Base-by-base conservation (phyloP, 1,284 basidiomycete genomes). In the Polyporus tsugae region DNA sequence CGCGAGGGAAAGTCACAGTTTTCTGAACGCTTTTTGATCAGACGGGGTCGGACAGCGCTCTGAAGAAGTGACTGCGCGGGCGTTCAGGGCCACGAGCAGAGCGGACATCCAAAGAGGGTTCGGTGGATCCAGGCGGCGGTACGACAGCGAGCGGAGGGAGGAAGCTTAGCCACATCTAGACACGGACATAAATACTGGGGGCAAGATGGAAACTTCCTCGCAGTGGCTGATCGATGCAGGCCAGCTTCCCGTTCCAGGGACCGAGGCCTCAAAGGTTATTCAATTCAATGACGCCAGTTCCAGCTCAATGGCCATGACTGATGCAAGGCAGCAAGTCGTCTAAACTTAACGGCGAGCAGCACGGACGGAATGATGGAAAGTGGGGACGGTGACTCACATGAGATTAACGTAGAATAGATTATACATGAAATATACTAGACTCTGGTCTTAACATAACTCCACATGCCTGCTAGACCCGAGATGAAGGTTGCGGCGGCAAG, bases 361-460 rank as follows among this genome's bases (percentile, higher is more conserved):
- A 66, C 58, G 38, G 22, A 60, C 22, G 68, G 67, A 58, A 61
- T 71, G 52, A 39, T 75, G 67, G 73, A 69, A 72, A 73, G 69
- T 69, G 70, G 72, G 62, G 68, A 69, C 66, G 64, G 65, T 65
- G 73, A 76, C 76, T 77, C 75, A 77, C 75, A 65, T 52, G 65
- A 70, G 64, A 71, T 71, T 74, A 72, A 68, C 68, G 75, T 76
- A 74, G 72, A 67, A 69, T 75, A 74, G 75, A 79, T 78, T 78
- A 80, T 74, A 78, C 74, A 72, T 69, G 71, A 71, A 69, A 73
- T 71, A 75, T 65, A 69, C 84, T 82, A 87, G 83, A 94, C 86
- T 78, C 84, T 90, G 81, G 88, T 91, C 87, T 98, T 98, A 81
- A 95, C 89, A 83, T 90, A 91, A 82, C 95, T 96, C 96, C 97